These are phyloP conservation scores for Penicillium desertorum DNA, from an alignment of 495 filamentous ascomycete species.

Conservation along the genomic window DNA sequence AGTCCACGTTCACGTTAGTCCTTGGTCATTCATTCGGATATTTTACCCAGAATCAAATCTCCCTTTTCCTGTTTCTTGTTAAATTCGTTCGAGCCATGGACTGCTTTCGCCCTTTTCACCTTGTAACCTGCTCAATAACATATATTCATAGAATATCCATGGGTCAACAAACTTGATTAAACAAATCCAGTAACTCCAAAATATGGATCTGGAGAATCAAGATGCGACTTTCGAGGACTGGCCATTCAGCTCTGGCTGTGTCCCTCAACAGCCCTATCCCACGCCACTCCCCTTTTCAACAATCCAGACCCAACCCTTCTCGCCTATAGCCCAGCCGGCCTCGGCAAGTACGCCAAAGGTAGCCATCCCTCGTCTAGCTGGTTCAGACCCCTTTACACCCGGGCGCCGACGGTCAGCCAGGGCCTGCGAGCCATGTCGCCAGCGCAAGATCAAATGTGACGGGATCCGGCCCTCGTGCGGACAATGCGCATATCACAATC, in stretches of 20 bases:
- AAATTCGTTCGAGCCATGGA: too few species aligned
- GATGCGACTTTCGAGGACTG: background rate
- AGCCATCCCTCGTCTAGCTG: constrained; percentile 33
- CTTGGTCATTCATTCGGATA: too few species aligned
- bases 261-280: background rate
- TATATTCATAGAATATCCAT: too few species aligned
- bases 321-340: constrained; percentile 4
- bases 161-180: too few species aligned
- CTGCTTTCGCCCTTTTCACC: too few species aligned
- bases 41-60: background rate
- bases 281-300: constrained; percentile 3
- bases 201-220: background rate
- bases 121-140: too few species aligned
- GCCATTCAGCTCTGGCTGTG: background rate
- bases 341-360: constrained; percentile 24
- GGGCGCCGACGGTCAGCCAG: constrained; percentile 42
- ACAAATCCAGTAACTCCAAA: too few species aligned
- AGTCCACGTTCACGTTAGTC: background rate
- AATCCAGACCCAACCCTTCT: background rate
- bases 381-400: constrained; percentile 1
- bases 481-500: constrained; percentile 51
- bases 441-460: constrained; percentile 64
- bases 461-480: constrained; percentile 53
- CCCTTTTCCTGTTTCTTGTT: background rate
- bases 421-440: constrained; percentile 72